Evolutionary conservation across 306 rosid species (phyloP).

Genomic region (Lupinus albus): DNA sequence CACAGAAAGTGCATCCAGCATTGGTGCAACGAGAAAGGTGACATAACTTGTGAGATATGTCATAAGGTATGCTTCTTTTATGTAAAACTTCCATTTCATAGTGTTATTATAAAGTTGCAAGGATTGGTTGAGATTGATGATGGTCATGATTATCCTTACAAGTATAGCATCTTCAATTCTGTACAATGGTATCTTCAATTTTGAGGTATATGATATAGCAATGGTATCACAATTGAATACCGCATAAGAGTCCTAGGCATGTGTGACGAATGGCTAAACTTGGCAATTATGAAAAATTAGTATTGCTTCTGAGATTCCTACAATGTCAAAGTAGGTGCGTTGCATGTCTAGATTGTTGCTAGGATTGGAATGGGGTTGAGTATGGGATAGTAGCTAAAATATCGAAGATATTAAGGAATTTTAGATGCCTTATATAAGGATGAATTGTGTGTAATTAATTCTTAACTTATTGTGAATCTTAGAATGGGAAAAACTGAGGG

Average conservation of each 20-base stretch:
- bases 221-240: background rate
- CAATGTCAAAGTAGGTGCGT: background rate
- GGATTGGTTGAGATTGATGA: background rate
- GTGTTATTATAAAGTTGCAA: background rate
- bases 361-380: background rate
- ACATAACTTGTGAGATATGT: slow-evolving; percentile 83
- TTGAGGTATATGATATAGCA: background rate
- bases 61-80: slow-evolving; percentile 64
- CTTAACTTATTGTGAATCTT: background rate
- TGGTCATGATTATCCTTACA: background rate
- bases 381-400: background rate
- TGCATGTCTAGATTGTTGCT: background rate
- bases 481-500: background rate
- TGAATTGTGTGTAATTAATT: background rate
- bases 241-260: background rate
- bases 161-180: background rate
- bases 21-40: slow-evolving; percentile 96
- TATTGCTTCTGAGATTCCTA: background rate
- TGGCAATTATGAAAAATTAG: no score
- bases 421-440: background rate
- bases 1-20: slow-evolving; percentile 92
- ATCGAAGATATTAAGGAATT: slow-evolving; percentile 3
- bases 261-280: no score
- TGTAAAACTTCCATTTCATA: background rate
- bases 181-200: background rate